These are phyloP conservation scores for Auricularia sp. DNA, from an alignment of 768 basidiomycete species.

Conservation along the genomic window DNA sequence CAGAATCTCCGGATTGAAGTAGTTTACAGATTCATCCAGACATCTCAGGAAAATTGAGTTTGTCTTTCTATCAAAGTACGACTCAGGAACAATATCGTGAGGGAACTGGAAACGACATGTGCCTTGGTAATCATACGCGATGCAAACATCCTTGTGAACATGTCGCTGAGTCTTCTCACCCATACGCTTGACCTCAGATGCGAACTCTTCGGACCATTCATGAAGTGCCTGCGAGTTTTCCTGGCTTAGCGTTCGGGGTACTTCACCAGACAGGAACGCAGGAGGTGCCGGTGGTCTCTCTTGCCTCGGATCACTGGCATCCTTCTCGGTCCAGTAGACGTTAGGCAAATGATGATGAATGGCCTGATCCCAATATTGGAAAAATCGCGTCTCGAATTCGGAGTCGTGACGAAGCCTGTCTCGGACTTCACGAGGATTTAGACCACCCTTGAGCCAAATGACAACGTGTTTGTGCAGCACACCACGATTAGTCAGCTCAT, in stretches of 20 bases:
- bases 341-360: conserved; percentile 22
- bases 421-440: conserved; percentile 26
- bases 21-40: conserved; percentile 21
- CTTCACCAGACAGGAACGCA: not conserved
- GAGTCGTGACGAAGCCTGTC: conserved; percentile 7
- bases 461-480: conserved; percentile 24
- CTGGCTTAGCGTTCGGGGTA: too few species aligned
- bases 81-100: conserved; percentile 19
- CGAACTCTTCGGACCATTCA: conserved; percentile 11
- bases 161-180: conserved; percentile 17
- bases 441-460: conserved; percentile 19
- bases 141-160: conserved; percentile 15
- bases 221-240: not conserved
- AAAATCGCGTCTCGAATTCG: conserved; percentile 16
- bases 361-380: conserved; percentile 23
- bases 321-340: conserved; percentile 12
- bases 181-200: conserved; percentile 12
- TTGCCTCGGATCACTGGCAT: conserved; percentile 14
- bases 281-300: conserved; percentile 16
- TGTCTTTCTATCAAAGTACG: conserved; percentile 20
- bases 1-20: conserved; percentile 23
- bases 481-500: conserved; percentile 19
- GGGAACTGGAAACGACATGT: conserved; percentile 25
- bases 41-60: conserved; percentile 23
- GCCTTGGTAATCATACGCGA: conserved; percentile 20